Evolutionary conservation across 2,329 filamentous ascomycete genomes (phyloP), one percentile per base, ranked within the genome.

Genomic region (Alternaria ethzedia): DNA sequence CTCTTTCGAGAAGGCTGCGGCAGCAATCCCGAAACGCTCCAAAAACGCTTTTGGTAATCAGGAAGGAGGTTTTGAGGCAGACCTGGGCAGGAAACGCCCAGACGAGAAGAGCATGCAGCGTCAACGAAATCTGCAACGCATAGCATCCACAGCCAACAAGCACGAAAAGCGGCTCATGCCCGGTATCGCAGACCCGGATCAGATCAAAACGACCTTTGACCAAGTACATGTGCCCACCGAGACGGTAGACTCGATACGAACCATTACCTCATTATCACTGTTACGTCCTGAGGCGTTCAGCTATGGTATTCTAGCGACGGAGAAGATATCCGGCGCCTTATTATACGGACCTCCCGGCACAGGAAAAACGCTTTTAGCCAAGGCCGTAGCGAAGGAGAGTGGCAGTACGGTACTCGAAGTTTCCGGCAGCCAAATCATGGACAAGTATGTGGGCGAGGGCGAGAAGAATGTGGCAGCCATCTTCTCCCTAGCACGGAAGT

Each of bases 361-460:
- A 0, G 94, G 94, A 26, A 94, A 87, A 67, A 88, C 86, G 4
- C 79, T 88, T 5, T 82, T 89, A 21, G 88, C 88, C 47, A 90
- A 90, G 77, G 87, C 88, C 3, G 87, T 90, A 0, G 88, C 88
- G 3, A 88, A 88, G 62, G 87, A 89, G 73, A 88, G 85, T 59
- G 87, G 87, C 86, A 90, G 91, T 3, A 89, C 86, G 0, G 86
- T 90, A 28, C 84, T 99, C 43, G 94, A 98, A 80, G 89, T 98
- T 45, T 94, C 90, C 68, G 95, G 93, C 3, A 94, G 93, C 2
- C 93, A 93, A 69, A 92, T 99, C 71, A 96, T 97, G 79, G 93
- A 97, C 78, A 98, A 96, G 87, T 98, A 93, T 79, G 93, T 98
- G 4, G 96, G 96, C 21, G 94, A 98, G 79, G 92, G 92, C 63